A percentile compares a stretch with the other conserved stretches of the same genome.
Conservation (phyloP, 1,139 yeast species). For the Fermentozyma sake region DNA sequence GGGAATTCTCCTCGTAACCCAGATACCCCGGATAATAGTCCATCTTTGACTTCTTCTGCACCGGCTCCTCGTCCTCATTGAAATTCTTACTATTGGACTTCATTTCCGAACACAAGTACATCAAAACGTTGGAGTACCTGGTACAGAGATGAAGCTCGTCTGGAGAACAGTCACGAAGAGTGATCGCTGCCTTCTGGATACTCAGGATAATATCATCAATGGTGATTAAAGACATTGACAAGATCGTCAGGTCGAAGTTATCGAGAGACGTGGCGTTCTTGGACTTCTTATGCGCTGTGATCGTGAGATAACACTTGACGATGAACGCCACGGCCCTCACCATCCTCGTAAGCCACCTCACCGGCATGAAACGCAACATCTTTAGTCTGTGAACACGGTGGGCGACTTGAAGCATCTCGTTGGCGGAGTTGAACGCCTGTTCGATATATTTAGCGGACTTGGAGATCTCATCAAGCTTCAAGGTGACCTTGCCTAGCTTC, state of each 20-base stretch:
- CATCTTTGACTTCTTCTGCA: slow-evolving; percentile 1
- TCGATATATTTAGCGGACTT: slow-evolving; percentile 75
- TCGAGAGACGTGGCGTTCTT: slow-evolving; percentile 20
- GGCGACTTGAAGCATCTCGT: slow-evolving; percentile 70
- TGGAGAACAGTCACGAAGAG: slow-evolving; percentile 78
- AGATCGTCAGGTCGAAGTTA: slow-evolving; percentile 45
- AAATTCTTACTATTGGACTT: slow-evolving; percentile 33
- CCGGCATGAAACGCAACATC: slow-evolving; percentile 75
- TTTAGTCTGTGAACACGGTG: slow-evolving; percentile 63
- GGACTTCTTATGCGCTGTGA: slow-evolving; percentile 43
- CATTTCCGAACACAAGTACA: slow-evolving; percentile 77
- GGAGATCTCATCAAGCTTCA: slow-evolving; percentile 66
- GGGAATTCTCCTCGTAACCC: slow-evolving; percentile 1
- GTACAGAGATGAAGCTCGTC: slow-evolving; percentile 84
- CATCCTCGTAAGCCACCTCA: slow-evolving; percentile 82
- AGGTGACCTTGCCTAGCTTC: slow-evolving; percentile 19
- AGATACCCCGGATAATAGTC: not conserved
- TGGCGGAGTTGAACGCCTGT: slow-evolving; percentile 80
- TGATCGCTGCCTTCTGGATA: slow-evolving; percentile 70
- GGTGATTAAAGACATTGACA: slow-evolving; percentile 61
- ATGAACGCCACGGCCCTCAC: slow-evolving; percentile 90
- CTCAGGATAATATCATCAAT: slow-evolving; percentile 65
- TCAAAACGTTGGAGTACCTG: slow-evolving; percentile 73
- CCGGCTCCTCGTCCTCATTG: slow-evolving; percentile 11
- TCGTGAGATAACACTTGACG: slow-evolving; percentile 74